phyloP scores from a whole-genome alignment of 2,329 filamentous ascomycete species.

The Alternaria longipes region DNA sequence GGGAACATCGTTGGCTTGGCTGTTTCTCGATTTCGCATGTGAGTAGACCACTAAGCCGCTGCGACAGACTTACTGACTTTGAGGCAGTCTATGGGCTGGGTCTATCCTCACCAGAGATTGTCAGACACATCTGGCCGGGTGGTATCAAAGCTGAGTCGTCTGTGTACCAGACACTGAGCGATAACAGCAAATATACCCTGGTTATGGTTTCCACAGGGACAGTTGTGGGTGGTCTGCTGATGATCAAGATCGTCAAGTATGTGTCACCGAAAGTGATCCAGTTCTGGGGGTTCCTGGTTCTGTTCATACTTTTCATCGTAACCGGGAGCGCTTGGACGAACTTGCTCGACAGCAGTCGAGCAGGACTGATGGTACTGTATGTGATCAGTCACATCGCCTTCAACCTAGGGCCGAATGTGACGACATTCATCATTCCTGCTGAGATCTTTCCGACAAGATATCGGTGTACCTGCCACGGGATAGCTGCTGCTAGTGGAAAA shows the following conservation, averaged over 20 bases:
- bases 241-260: slow-evolving; percentile 49
- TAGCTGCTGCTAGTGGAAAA: slow-evolving; percentile 64
- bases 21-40: slow-evolving; percentile 50
- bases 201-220: slow-evolving; percentile 48
- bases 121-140: slow-evolving; percentile 46
- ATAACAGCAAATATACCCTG: slow-evolving; percentile 45
- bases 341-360: slow-evolving; percentile 35
- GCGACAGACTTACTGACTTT: neutral
- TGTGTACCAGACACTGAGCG: slow-evolving; percentile 36
- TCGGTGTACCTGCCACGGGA: slow-evolving; percentile 63
- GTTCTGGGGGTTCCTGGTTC: slow-evolving; percentile 45
- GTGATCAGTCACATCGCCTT: slow-evolving; percentile 47
- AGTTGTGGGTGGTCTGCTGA: slow-evolving; percentile 38
- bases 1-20: slow-evolving; percentile 49
- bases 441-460: slow-evolving; percentile 66
- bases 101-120: slow-evolving; percentile 48
- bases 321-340: slow-evolving; percentile 45
- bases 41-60: slow-evolving; percentile 1
- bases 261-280: slow-evolving; percentile 46
- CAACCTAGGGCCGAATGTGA: slow-evolving; percentile 49
- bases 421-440: slow-evolving; percentile 59
- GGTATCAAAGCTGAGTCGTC: slow-evolving; percentile 15
- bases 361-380: slow-evolving; percentile 44
- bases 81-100: slow-evolving; percentile 45
- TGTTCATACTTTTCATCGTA: slow-evolving; percentile 45